phyloP scores from a whole-genome alignment of 1,284 basidiomycete genomes.

The Lentinula novae-zelandiae region DNA sequence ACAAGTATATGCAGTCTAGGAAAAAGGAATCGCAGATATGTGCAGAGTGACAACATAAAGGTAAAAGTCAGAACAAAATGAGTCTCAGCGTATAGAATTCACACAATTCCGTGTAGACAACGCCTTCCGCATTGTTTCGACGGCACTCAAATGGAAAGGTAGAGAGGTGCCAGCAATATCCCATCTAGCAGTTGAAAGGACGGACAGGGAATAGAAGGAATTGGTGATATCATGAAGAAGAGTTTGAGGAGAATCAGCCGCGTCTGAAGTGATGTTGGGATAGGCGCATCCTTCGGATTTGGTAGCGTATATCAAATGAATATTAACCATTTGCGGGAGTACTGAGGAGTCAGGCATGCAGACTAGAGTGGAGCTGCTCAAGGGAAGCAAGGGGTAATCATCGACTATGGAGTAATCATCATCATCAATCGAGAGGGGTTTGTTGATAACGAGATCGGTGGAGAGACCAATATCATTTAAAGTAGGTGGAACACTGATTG shows the following conservation, averaged over 20 bases:
- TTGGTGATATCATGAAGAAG: conserved; percentile 57
- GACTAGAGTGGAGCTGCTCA: conserved; percentile 54
- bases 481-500: conserved; percentile 34
- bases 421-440: conserved; percentile 15
- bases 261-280: conserved; percentile 26
- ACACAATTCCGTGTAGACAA: conserved; percentile 16
- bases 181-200: conserved; percentile 53
- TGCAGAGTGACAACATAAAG: not conserved
- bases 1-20: not conserved
- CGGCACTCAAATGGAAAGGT: conserved; percentile 66
- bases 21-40: not conserved
- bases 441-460: conserved; percentile 32
- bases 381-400: conserved; percentile 42
- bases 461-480: conserved; percentile 30
- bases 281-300: conserved; percentile 31
- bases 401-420: conserved; percentile 17
- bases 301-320: conserved; percentile 54
- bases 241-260: conserved; percentile 24
- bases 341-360: conserved; percentile 40
- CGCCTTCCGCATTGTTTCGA: conserved; percentile 52
- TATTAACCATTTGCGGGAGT: conserved; percentile 48
- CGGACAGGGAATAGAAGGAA: conserved; percentile 63
- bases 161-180: conserved; percentile 41
- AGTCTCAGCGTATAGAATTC: not conserved
- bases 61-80: not conserved